Percentiles rank a stretch among this genome's conserved stretches.
Conservation (phyloP, 2,329 filamentous ascomycete genomes). For the Pseudogymnoascus pannorum region DNA sequence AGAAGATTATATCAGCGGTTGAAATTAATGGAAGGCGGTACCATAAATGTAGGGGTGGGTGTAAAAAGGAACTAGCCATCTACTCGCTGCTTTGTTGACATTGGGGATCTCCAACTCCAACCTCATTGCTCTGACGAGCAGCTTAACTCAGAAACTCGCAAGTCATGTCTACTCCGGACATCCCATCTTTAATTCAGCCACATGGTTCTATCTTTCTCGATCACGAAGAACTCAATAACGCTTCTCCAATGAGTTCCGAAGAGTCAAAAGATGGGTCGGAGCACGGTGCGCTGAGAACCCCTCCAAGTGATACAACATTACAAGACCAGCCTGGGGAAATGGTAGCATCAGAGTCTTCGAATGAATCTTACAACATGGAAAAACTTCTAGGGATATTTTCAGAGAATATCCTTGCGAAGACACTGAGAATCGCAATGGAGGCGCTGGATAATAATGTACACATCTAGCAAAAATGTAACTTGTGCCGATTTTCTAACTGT, state of each 20-base stretch:
- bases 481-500: background rate
- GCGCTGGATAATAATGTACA: slow-evolving; percentile 11
- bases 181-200: background rate
- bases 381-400: slow-evolving; percentile 16
- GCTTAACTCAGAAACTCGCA: background rate
- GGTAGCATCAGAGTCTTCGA: background rate
- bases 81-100: background rate
- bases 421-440: slow-evolving; percentile 17
- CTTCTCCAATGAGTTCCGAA: background rate
- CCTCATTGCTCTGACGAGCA: background rate
- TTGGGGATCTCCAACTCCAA: background rate
- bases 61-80: background rate
- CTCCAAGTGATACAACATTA: background rate
- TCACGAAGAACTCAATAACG: background rate
- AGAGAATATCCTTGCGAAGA: slow-evolving; percentile 21
- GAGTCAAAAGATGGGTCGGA: background rate
- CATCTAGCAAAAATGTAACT: background rate
- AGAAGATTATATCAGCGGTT: background rate
- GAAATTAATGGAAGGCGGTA: background rate
- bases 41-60: background rate
- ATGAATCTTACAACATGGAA: background rate
- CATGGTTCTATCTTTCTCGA: background rate
- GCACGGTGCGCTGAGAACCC: background rate
- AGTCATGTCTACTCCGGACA: background rate
- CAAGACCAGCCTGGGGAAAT: background rate